Evolutionary conservation across 2,329 filamentous ascomycete genomes (phyloP).

Genomic region (Seiridium unicorne): DNA sequence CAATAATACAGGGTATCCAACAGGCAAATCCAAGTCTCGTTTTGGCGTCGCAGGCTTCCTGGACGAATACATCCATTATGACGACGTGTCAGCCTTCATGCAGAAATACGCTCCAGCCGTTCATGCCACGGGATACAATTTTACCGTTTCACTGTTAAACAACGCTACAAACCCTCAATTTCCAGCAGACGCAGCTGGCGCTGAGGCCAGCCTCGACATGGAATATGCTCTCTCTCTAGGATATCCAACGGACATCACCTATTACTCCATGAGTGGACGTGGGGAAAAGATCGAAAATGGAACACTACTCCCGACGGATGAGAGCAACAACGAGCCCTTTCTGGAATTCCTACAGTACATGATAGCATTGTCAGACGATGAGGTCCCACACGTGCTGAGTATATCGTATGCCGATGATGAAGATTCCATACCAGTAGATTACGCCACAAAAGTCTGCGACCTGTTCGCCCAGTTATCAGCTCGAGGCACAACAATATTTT

Average conservation of each 20-base stretch:
- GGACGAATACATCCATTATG: constrained; percentile 43
- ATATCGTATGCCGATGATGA: constrained; percentile 67
- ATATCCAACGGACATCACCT: constrained; percentile 42
- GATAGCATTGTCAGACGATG: constrained; percentile 44
- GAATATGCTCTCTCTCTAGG: constrained; percentile 46
- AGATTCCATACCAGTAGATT: constrained; percentile 55
- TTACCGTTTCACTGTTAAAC: constrained; percentile 38
- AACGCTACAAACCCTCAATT: constrained; percentile 43
- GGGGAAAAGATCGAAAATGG: constrained; percentile 40
- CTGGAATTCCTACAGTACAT: constrained; percentile 61
- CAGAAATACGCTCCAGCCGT: constrained; percentile 33
- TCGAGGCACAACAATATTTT: constrained; percentile 60
- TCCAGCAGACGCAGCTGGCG: constrained; percentile 29
- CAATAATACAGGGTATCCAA: constrained; percentile 11
- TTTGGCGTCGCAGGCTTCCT: constrained; percentile 50
- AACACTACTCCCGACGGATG: constrained; percentile 29
- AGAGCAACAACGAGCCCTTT: constrained; percentile 64
- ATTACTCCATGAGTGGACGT: constrained; percentile 44
- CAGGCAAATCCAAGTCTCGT: constrained; percentile 30
- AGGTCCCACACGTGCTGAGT: constrained; percentile 59
- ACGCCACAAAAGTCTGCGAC: constrained; percentile 57
- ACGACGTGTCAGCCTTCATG: constrained; percentile 40
- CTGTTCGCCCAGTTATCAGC: constrained; percentile 61
- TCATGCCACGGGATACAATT: constrained; percentile 34
- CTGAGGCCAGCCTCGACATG: constrained; percentile 47